These are phyloP conservation scores for Magnusiomyces tetraspermus DNA, from an alignment of 1,139 yeast species.

Conservation along the genomic window DNA sequence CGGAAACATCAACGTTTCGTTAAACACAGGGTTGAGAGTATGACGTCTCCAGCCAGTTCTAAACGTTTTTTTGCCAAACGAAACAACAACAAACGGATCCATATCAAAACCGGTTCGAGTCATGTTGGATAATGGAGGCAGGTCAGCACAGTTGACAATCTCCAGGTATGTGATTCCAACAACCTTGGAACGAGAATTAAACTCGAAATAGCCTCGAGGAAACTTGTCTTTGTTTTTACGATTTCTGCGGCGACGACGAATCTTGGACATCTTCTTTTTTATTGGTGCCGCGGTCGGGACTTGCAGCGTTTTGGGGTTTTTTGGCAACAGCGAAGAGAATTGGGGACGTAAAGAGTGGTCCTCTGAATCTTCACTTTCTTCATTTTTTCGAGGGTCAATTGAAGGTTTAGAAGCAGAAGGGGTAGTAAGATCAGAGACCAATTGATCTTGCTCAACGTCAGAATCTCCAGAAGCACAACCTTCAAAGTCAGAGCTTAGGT, in stretches of 20 bases:
- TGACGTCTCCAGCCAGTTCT: slow-evolving; percentile 83
- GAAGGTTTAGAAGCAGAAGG: neutral
- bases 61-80: slow-evolving; percentile 82
- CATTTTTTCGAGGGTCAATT: neutral
- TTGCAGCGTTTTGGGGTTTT: neutral
- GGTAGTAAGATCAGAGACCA: neutral
- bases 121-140: slow-evolving; percentile 31
- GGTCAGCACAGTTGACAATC: slow-evolving; percentile 54
- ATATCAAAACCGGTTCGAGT: slow-evolving; percentile 75
- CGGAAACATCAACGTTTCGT: slow-evolving; percentile 74
- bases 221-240: neutral
- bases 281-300: neutral
- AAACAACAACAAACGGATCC: slow-evolving; percentile 92
- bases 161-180: slow-evolving; percentile 72
- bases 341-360: neutral
- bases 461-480: neutral
- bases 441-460: neutral
- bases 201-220: slow-evolving; percentile 23
- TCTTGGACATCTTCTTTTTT: neutral
- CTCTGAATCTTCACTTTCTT: neutral
- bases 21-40: slow-evolving; percentile 70
- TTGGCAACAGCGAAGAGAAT: neutral
- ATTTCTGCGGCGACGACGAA: neutral
- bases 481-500: neutral
- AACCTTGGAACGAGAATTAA: slow-evolving; percentile 38